Conservation (phyloP, 2,329 filamentous ascomycete genomes). For the Diaporthe citriasiana region DNA sequence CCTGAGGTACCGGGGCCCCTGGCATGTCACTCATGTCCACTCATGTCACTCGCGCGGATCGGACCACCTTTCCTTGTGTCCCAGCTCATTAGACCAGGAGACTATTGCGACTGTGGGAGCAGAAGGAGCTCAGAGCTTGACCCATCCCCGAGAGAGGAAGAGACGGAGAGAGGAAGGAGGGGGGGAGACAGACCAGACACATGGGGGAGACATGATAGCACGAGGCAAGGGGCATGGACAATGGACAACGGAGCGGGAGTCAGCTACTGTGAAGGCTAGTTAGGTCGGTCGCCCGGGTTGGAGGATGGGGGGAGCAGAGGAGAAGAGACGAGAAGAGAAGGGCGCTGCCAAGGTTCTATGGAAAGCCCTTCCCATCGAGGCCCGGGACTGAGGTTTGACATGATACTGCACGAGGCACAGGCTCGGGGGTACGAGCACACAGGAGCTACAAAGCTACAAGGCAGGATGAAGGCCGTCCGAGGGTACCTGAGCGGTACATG, state of each 20-base stretch:
- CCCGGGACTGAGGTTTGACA: slow-evolving; percentile 29
- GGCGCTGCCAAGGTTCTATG: slow-evolving; percentile 6
- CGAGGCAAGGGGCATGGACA: background rate
- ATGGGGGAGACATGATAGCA: background rate
- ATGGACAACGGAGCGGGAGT: background rate
- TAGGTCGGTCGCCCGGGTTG: background rate
- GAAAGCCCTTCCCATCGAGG: slow-evolving; percentile 3
- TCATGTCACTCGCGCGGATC: slow-evolving; percentile 27
- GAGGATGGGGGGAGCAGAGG: background rate
- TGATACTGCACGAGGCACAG: slow-evolving; percentile 17
- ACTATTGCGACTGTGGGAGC: slow-evolving; percentile 13
- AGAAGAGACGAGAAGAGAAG: no score
- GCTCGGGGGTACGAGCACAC: slow-evolving; percentile 3
- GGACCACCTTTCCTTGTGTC: slow-evolving; percentile 17
- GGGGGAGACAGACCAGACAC: background rate
- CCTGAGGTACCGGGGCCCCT: slow-evolving; percentile 38
- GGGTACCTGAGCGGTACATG: slow-evolving; percentile 24
- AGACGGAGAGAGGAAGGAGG: background rate
- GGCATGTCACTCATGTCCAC: slow-evolving; percentile 34
- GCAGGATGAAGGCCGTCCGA: background rate
- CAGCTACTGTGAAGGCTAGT: background rate
- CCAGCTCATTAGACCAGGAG: slow-evolving; percentile 9
- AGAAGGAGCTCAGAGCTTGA: slow-evolving; percentile 2
- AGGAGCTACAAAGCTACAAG: background rate
- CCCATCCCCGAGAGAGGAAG: background rate